Conservation (phyloP, 257 asterid genomes). For the Cordia subcordata region DNA sequence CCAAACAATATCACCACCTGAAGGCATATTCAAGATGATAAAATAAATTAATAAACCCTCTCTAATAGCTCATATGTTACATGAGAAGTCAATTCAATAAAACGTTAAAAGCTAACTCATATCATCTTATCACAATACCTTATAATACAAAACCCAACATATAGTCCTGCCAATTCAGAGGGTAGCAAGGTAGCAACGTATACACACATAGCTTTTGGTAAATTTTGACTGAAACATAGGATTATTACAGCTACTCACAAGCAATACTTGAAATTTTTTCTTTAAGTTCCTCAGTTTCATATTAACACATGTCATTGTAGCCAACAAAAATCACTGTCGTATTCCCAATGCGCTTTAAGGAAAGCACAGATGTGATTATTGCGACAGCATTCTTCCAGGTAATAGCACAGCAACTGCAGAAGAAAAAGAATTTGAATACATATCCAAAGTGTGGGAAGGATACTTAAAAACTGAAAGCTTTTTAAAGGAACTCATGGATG, state of each 20-base stretch:
- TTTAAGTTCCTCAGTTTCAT: not conserved
- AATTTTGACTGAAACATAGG: not conserved
- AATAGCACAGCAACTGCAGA: slow-evolving; percentile 8
- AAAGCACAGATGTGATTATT: slow-evolving; percentile 59
- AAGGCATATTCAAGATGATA: no score
- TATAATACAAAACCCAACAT: no score
- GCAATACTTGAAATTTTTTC: not conserved
- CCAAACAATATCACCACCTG: no score
- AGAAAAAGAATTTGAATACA: not conserved
- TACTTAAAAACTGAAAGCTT: not conserved
- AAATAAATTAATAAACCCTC: no score
- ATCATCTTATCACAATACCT: no score
- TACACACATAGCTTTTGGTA: no score
- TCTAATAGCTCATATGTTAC: no score
- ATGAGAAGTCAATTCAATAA: no score
- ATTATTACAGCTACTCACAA: not conserved
- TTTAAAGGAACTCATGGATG: slow-evolving; percentile 75
- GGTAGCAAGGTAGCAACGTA: no score
- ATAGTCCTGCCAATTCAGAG: no score
- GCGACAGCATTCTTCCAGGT: slow-evolving; percentile 90
- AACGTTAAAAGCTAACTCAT: no score
- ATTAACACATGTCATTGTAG: slow-evolving; percentile 31
- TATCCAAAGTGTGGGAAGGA: not conserved
- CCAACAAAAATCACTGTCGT: slow-evolving; percentile 61
- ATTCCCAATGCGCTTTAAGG: slow-evolving; percentile 86